Evolutionary conservation across 495 filamentous ascomycete species (phyloP), one percentile per base, ranked within the genome.

Genomic region (Xylaria telfairii): DNA sequence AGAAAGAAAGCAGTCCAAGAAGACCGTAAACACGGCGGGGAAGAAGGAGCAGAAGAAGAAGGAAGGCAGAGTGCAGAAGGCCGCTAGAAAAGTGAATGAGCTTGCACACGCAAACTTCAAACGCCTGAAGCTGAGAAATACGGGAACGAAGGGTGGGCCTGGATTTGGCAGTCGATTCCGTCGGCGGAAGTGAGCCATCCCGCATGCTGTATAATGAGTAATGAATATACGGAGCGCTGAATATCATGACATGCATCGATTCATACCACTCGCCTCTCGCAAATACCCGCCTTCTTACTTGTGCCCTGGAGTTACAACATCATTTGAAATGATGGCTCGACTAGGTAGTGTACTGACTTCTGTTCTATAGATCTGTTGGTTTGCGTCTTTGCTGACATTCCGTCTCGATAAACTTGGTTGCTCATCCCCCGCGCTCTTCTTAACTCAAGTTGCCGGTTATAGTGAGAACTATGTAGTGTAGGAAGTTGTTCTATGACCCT

Each of bases 31-130:
- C 60, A 74, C 74, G 15, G 74, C 69, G 32, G 82, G 83, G 71
- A 76, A 80, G 46, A 85, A 86, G 65, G 83, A n/a, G n/a, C n/a
- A n/a, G n/a, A n/a, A n/a, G 32, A 82, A 83, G 71, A 76, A 80
- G 46, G 85, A 86, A 65, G 83, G 82, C 8, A 79, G 83, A 65
- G 85, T 90, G 28, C 90, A 90, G 77, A 89, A 87, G 72, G 81
- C 81, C 19, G 82, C 79, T 28, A 87, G 88, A 71, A 97, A 92
- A 81, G 83, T 94, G 59, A 92, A 89, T 66, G 90, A 91, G 6
- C 81, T 90, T 59, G 92, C 94, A 3, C 90, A 95, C 81, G 88
- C 92, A 28, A 97, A 97, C 75, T 97, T 93, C 78, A 88, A 92
- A 70, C 87, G 89, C 53, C 78, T 97, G 72, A 97, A 96, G 82